Conservation (phyloP, 2,329 filamentous ascomycete species). For the Neoascochyta sp. region DNA sequence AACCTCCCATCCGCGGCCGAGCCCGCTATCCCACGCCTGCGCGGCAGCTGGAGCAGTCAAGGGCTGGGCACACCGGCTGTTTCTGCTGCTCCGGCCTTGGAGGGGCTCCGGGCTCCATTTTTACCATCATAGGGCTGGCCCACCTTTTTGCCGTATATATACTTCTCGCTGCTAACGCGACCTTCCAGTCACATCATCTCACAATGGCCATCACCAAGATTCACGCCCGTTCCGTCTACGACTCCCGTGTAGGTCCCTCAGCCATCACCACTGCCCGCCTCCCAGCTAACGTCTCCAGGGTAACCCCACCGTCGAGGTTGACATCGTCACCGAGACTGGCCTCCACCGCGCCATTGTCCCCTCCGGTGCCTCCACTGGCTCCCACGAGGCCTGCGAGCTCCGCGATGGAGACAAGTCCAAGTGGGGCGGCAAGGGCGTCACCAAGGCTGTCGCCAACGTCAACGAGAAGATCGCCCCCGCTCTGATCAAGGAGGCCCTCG, state of each 20-base stretch:
- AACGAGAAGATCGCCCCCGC: conserved; percentile 54
- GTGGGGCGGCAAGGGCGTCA: conserved; percentile 55
- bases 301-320: conserved; percentile 98
- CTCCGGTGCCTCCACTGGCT: conserved; percentile 83
- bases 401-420: conserved; percentile 52
- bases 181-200: conserved; percentile 23
- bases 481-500: conserved; percentile 52
- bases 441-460: conserved; percentile 55
- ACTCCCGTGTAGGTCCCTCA: conserved; percentile 63
- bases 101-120: no score
- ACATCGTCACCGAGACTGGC: conserved; percentile 92
- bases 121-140: conserved; percentile 16
- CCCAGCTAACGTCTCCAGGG: conserved; percentile 46
- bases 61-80: conserved; percentile 19
- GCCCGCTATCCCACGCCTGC: conserved; percentile 21
- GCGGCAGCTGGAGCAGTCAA: conserved; percentile 14
- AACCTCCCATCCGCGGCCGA: conserved; percentile 37
- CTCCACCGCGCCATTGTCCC: conserved; percentile 97
- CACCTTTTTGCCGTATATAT: conserved; percentile 26
- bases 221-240: conserved; percentile 77
- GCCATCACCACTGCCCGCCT: not conserved
- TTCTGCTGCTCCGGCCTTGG: no score
- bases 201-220: conserved; percentile 70
- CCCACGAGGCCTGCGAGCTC: conserved; percentile 53
- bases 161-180: no score